Percentiles rank a stretch among this genome's conserved stretches.
phyloP scores from a whole-genome alignment of 2,329 filamentous ascomycete genomes.

The Bipolaris bicolor region DNA sequence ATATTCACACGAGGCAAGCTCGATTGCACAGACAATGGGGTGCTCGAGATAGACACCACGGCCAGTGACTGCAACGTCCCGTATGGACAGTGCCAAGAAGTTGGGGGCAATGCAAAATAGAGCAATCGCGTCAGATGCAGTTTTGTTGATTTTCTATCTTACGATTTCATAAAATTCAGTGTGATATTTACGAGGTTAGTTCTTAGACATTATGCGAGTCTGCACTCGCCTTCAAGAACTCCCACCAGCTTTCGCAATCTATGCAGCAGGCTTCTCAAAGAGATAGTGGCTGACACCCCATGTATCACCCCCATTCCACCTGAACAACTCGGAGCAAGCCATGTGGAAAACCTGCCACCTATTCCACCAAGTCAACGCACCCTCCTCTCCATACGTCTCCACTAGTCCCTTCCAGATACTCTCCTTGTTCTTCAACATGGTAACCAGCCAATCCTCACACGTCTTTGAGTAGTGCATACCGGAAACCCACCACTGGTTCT shows the following conservation, averaged over 20 bases:
- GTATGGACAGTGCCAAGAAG: slow-evolving; percentile 7
- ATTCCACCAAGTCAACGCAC: slow-evolving; percentile 68
- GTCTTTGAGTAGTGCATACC: slow-evolving; percentile 72
- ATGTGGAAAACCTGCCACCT: slow-evolving; percentile 76
- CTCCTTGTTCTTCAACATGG: slow-evolving; percentile 64
- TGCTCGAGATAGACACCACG: not conserved
- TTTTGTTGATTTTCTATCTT: not conserved
- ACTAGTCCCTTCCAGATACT: slow-evolving; percentile 68
- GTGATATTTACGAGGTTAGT: not conserved
- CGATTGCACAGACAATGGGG: not conserved
- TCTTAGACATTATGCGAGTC: not conserved
- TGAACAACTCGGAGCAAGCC: slow-evolving; percentile 73
- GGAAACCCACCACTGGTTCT: slow-evolving; percentile 73
- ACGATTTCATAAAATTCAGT: not conserved
- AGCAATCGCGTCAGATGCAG: not conserved
- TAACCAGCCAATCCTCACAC: slow-evolving; percentile 71
- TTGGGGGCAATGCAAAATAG: not conserved
- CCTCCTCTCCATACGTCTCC: slow-evolving; percentile 68
- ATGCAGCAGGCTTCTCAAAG: slow-evolving; percentile 63
- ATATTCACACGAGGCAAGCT: not conserved
- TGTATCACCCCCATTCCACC: slow-evolving; percentile 67
- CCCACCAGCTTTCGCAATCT: not conserved
- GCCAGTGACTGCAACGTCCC: not conserved
- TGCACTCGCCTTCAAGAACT: not conserved
- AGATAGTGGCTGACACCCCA: slow-evolving; percentile 73